Percentiles rank a stretch among this genome's conserved stretches.
Evolutionary conservation across 2,329 filamentous ascomycete species (phyloP).

Genomic region (Phaeosphaeria sp.): DNA sequence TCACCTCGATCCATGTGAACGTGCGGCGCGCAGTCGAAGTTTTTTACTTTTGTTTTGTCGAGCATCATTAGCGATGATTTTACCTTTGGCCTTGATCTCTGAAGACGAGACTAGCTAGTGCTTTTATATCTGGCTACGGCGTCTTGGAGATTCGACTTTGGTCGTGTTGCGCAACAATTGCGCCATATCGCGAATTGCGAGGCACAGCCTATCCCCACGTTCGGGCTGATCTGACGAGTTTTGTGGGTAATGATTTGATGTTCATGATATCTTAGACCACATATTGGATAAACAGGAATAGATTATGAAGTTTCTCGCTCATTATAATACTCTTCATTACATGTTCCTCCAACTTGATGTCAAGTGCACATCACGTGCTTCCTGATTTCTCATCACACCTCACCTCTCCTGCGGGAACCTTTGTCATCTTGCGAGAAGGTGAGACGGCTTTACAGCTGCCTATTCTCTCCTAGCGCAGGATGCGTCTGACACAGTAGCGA

Average conservation of each 20-base stretch:
- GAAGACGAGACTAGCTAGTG: not conserved
- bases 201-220: not conserved
- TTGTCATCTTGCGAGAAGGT: not conserved
- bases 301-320: not conserved
- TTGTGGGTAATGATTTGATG: constrained; percentile 1
- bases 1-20: constrained; percentile 27
- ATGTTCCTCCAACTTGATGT: not conserved
- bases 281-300: constrained; percentile 7
- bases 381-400: not conserved
- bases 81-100: not conserved
- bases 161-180: constrained; percentile 16
- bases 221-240: not conserved
- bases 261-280: constrained; percentile 10
- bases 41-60: not conserved
- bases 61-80: constrained; percentile 5
- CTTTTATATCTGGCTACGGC: not conserved
- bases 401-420: not conserved
- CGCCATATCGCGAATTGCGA: constrained; percentile 24
- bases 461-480: not conserved
- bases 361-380: not conserved
- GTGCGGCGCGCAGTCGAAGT: not conserved
- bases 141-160: not conserved
- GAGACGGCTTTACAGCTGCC: not conserved
- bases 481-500: not conserved
- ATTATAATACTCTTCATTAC: not conserved